Conservation (phyloP, 2,329 filamentous ascomycete genomes). For the Paramyrothecium roridum region DNA sequence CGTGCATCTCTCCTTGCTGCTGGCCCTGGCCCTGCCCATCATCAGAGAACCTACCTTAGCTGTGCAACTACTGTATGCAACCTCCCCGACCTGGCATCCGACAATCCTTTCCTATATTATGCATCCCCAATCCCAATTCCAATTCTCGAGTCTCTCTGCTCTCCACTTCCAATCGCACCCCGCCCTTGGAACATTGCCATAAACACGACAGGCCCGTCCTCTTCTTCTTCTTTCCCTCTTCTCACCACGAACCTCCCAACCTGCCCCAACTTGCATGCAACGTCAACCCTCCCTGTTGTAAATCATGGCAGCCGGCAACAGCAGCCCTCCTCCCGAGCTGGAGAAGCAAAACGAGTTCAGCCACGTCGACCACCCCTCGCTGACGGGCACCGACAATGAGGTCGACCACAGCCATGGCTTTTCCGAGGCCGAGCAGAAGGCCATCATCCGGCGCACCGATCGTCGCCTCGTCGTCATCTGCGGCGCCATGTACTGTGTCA, state of each 20-base stretch:
- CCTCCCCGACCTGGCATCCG: background rate
- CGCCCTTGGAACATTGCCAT: background rate
- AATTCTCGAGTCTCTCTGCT: background rate
- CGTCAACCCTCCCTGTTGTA: background rate
- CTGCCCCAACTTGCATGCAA: background rate
- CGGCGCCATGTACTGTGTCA: constrained; percentile 69
- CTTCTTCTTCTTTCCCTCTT: background rate
- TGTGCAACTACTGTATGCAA: background rate
- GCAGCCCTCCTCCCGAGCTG: background rate
- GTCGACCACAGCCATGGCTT: constrained; percentile 40
- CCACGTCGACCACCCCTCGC: constrained; percentile 15
- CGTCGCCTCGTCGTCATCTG: constrained; percentile 58
- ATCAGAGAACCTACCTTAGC: too few species aligned
- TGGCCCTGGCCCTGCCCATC: too few species aligned
- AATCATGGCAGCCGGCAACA: background rate
- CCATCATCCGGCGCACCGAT: constrained; percentile 69
- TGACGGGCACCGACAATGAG: constrained; percentile 18
- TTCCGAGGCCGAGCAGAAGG: constrained; percentile 59
- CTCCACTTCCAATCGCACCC: background rate
- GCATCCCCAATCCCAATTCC: background rate
- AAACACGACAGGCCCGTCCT: background rate
- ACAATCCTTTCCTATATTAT: background rate
- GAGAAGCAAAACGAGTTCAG: constrained; percentile 22
- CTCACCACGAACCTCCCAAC: background rate
- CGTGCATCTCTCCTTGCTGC: too few species aligned